Conservation (phyloP, 2,329 filamentous ascomycete species). For the Aspergillus versicolor region DNA sequence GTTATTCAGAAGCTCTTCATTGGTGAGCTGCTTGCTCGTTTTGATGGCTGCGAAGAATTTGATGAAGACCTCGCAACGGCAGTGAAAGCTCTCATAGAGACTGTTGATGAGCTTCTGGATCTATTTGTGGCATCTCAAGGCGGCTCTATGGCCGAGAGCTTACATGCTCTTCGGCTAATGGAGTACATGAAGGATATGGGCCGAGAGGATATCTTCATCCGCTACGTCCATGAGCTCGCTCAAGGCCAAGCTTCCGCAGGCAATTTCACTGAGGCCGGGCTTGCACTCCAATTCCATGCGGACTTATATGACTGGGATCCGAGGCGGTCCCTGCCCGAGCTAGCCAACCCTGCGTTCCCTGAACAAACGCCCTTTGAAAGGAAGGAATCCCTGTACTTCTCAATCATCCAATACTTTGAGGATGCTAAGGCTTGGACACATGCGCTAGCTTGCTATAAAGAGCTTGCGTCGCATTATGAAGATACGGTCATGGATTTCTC, state of each 20-base stretch:
- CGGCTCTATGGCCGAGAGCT: conserved; percentile 71
- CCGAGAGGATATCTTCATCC: conserved; percentile 93
- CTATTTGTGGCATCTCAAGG: conserved; percentile 87
- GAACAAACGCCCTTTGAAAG: conserved; percentile 86
- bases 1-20: conserved; percentile 92
- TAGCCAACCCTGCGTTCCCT: conserved; percentile 74
- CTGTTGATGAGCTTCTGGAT: conserved; percentile 86
- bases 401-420: conserved; percentile 93
- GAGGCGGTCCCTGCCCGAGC: conserved; percentile 60
- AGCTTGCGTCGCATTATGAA: conserved; percentile 90
- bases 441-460: conserved; percentile 82
- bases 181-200: conserved; percentile 96
- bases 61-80: conserved; percentile 75
- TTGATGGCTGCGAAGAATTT: conserved; percentile 66
- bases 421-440: conserved; percentile 93
- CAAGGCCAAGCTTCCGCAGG: conserved; percentile 71
- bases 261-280: conserved; percentile 82
- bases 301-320: conserved; percentile 93
- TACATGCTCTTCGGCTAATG: conserved; percentile 88
- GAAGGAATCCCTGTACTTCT: conserved; percentile 87
- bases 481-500: conserved; percentile 84
- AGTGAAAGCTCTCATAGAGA: conserved; percentile 75
- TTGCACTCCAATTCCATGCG: conserved; percentile 85
- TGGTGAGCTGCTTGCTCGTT: conserved; percentile 76
- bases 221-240: conserved; percentile 91